These are phyloP conservation scores for Diaporthe citrichinensis DNA, from an alignment of 2,329 filamentous ascomycete species.

Conservation along the genomic window DNA sequence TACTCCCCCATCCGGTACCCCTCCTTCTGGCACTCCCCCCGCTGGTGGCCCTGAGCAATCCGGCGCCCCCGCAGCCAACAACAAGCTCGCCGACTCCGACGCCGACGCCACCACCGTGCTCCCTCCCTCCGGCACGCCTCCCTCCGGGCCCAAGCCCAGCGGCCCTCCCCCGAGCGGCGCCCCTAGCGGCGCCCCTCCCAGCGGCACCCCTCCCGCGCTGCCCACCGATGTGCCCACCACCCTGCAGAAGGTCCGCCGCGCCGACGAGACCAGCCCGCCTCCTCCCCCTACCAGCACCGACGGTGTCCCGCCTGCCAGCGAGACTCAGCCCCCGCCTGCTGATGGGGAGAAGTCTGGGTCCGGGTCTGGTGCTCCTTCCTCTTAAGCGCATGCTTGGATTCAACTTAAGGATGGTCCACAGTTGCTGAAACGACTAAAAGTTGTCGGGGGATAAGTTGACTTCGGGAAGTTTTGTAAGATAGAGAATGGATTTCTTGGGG, in stretches of 20 bases:
- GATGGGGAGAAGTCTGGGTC: not conserved
- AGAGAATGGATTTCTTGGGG: not conserved
- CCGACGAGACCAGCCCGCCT: conserved; percentile 4
- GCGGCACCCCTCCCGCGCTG: conserved; percentile 18
- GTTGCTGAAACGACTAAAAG: not conserved
- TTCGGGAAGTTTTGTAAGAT: not conserved
- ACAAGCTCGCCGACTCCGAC: not conserved
- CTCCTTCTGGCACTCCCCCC: not conserved
- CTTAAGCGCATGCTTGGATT: not conserved
- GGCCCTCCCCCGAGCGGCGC: conserved; percentile 8
- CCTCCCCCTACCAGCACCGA: conserved; percentile 14
- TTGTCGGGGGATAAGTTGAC: not conserved
- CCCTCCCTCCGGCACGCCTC: not conserved
- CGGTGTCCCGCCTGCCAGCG: not conserved
- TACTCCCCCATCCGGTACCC: not conserved
- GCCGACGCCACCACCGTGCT: not conserved
- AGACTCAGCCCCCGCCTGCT: not conserved
- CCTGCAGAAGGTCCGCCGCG: conserved; percentile 20
- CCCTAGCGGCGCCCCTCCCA: not conserved
- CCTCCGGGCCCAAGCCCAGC: not conserved
- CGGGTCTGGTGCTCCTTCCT: not conserved
- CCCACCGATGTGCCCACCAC: conserved; percentile 12
- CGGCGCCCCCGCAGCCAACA: not conserved
- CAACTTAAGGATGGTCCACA: not conserved
- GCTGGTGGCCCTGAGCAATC: not conserved